A percentile compares a stretch with the other conserved stretches of the same genome.
Conservation (phyloP, 1,139 yeast species). For the Blastobotrys persicus region DNA sequence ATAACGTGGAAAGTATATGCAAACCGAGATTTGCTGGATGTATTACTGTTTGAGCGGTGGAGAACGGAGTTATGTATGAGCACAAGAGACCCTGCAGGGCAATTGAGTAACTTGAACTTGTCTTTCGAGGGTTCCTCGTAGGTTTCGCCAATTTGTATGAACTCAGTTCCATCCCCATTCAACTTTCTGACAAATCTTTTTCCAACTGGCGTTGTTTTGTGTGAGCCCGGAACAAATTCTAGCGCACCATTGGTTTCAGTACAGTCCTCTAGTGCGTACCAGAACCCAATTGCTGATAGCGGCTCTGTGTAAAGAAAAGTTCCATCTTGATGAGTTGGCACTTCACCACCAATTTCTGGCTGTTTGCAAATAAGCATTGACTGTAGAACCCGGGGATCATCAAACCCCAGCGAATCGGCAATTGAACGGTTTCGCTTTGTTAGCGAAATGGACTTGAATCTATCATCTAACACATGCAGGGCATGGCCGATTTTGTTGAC, state of each 20-base stretch:
- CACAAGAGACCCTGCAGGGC: conserved; percentile 70
- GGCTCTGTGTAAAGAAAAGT: conserved; percentile 73
- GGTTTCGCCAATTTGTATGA: conserved; percentile 29
- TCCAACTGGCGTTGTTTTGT: conserved; percentile 54
- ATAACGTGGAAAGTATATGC: conserved; percentile 81
- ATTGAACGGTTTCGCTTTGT: conserved; percentile 50
- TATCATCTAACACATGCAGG: conserved; percentile 54
- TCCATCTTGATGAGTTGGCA: conserved; percentile 78
- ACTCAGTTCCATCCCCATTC: conserved; percentile 45
- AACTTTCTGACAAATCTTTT: conserved; percentile 60
- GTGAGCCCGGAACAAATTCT: conserved; percentile 73
- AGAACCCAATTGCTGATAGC: conserved; percentile 69
- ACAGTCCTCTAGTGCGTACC: conserved; percentile 82
- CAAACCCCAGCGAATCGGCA: conserved; percentile 51
- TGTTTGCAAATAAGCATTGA: conserved; percentile 81
- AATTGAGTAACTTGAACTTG: conserved; percentile 53
- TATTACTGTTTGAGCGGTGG: conserved; percentile 67
- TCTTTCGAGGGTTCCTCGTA: conserved; percentile 37
- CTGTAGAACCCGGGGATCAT: conserved; percentile 71
- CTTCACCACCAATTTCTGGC: conserved; percentile 70
- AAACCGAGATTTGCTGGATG: conserved; percentile 55
- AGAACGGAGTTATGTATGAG: conserved; percentile 68
- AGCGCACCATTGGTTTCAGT: conserved; percentile 66
- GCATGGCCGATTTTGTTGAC: conserved; percentile 83
- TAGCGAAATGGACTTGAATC: conserved; percentile 52